A percentile compares a stretch with the other conserved stretches of the same genome.
These are phyloP conservation scores for Hyphopichia homilentoma DNA, from an alignment of 805 yeast species.

Conservation along the genomic window DNA sequence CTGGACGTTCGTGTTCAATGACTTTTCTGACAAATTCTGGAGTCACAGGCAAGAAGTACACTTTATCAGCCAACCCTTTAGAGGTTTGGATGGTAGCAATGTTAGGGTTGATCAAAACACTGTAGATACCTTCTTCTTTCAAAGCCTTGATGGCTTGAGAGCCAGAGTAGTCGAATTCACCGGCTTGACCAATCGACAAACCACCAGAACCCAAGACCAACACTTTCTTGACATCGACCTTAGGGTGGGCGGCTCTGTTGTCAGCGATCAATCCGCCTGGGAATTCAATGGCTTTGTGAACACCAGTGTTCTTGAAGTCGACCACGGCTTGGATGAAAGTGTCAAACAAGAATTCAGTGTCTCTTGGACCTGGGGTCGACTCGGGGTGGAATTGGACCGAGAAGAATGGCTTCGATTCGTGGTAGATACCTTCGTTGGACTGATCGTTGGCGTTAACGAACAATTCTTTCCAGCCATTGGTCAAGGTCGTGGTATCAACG, in stretches of 20 bases:
- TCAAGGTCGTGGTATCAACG: constrained; percentile 76
- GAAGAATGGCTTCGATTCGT: constrained; percentile 81
- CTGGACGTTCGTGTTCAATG: constrained; percentile 92
- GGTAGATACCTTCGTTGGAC: constrained; percentile 97
- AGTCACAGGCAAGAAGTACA: constrained; percentile 95
- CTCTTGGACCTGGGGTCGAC: constrained; percentile 99
- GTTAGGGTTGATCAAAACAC: constrained; percentile 93
- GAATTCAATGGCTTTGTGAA: constrained; percentile 71
- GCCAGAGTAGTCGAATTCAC: constrained; percentile 98
- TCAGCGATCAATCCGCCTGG: constrained; percentile 85
- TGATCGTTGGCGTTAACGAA: constrained; percentile 96
- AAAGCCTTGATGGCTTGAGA: constrained; percentile 98
- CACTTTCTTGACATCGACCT: constrained; percentile 82
- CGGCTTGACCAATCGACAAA: constrained; percentile 97
- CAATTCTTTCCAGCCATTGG: constrained; percentile 85
- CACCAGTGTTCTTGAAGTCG: constrained; percentile 56
- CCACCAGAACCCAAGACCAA: constrained; percentile 97
- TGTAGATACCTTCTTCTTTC: constrained; percentile 96
- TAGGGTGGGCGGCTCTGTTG: constrained; percentile 72
- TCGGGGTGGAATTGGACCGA: constrained; percentile 99
- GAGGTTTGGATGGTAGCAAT: constrained; percentile 99
- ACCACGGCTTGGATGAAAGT: constrained; percentile 81
- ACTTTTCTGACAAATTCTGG: constrained; percentile 96
- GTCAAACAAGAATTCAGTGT: constrained; percentile 95
- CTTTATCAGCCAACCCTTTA: constrained; percentile 96